Percentiles rank a stretch among this genome's conserved stretches.
Evolutionary conservation across 495 filamentous ascomycete genomes (phyloP).

Genomic region (Aspergillus carlsbadensis): DNA sequence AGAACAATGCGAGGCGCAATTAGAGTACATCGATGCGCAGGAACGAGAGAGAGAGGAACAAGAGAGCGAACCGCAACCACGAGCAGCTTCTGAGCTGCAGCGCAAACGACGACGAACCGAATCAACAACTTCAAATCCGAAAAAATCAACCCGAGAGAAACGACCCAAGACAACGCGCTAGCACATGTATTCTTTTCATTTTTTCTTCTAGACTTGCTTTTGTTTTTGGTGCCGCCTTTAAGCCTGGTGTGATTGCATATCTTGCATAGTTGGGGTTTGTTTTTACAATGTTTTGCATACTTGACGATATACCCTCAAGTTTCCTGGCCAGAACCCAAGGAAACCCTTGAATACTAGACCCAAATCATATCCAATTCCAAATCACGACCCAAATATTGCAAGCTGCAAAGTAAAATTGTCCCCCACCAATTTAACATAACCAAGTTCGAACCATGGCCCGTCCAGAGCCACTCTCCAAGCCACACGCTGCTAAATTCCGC

Average conservation of each 20-base stretch:
- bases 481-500: neutral
- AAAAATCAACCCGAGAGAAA: neutral
- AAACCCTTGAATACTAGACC: neutral
- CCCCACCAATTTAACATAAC: neutral
- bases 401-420: too few relatives aligned
- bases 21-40: constrained; percentile 29
- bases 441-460: neutral
- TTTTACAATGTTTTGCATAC: neutral
- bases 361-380: neutral
- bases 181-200: neutral
- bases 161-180: neutral
- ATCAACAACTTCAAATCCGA: neutral
- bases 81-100: constrained; percentile 29
- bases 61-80: constrained; percentile 13
- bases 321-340: too few relatives aligned
- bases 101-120: constrained; percentile 19
- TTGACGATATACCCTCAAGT: neutral
- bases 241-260: neutral
- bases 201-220: constrained; percentile 1
- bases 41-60: constrained; percentile 14
- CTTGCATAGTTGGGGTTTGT: constrained; percentile 1
- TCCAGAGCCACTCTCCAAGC: neutral
- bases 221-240: neutral
- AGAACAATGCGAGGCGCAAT: constrained; percentile 38
- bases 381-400: neutral